Evolutionary conservation across 2,329 filamentous ascomycete genomes (phyloP).

Genomic region (Ceratocystis cubensis): DNA sequence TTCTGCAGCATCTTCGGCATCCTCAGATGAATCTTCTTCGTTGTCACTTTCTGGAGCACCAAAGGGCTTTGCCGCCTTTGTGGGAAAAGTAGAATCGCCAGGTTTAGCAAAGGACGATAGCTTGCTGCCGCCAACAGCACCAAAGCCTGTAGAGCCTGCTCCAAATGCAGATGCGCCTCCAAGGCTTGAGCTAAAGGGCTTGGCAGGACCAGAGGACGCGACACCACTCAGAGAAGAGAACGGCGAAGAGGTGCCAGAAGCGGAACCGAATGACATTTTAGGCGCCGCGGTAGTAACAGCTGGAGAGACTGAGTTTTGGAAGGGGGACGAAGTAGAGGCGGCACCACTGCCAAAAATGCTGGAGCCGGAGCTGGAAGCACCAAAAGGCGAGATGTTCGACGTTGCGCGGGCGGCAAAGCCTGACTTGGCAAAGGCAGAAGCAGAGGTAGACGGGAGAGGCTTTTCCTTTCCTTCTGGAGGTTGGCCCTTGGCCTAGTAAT

Average conservation of each 20-base stretch:
- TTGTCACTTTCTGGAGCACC: slow-evolving; percentile 59
- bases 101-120: slow-evolving; percentile 47
- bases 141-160: slow-evolving; percentile 43
- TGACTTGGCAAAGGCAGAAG: slow-evolving; percentile 54
- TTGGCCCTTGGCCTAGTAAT: not conserved
- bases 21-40: slow-evolving; percentile 34
- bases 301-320: slow-evolving; percentile 23
- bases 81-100: slow-evolving; percentile 36
- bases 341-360: slow-evolving; percentile 24
- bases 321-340: slow-evolving; percentile 25
- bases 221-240: slow-evolving; percentile 32
- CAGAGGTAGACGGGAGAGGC: slow-evolving; percentile 35
- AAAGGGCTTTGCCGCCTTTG: slow-evolving; percentile 58
- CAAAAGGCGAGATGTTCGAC: slow-evolving; percentile 51
- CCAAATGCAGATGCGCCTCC: slow-evolving; percentile 34
- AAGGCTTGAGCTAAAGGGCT: slow-evolving; percentile 36
- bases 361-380: slow-evolving; percentile 32
- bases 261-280: slow-evolving; percentile 39
- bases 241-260: slow-evolving; percentile 31
- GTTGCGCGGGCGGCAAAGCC: slow-evolving; percentile 54
- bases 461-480: slow-evolving; percentile 24
- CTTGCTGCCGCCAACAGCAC: slow-evolving; percentile 40
- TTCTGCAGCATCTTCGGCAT: slow-evolving; percentile 34
- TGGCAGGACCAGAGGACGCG: slow-evolving; percentile 28
- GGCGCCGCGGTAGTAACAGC: slow-evolving; percentile 24